Conservation (phyloP, 345 rosid species). For the Gossypium herbaceum region DNA sequence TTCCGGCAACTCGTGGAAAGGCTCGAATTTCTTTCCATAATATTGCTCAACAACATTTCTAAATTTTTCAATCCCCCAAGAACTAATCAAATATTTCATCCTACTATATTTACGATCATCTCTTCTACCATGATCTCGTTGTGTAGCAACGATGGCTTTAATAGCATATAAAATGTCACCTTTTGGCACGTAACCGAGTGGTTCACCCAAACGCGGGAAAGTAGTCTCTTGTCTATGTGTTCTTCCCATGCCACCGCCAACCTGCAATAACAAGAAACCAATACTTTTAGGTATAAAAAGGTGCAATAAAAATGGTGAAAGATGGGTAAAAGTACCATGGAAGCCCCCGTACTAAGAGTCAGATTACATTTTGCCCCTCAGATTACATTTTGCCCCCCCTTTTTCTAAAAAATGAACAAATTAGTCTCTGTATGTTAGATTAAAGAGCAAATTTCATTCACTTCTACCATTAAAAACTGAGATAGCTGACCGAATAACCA, state of each 20-base stretch:
- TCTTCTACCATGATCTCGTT: slow-evolving; percentile 92
- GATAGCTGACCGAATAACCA: no score
- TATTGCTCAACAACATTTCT: slow-evolving; percentile 80
- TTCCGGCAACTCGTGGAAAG: slow-evolving; percentile 70
- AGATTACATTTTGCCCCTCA: no score
- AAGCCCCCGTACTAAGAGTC: no score
- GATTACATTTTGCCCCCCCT: no score
- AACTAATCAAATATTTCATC: slow-evolving; percentile 86
- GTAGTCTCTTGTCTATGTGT: slow-evolving; percentile 85
- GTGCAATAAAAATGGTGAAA: not conserved
- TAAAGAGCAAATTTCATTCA: no score
- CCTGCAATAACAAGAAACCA: slow-evolving; percentile 41
- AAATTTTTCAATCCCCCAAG: slow-evolving; percentile 95
- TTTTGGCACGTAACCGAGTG: slow-evolving; percentile 86
- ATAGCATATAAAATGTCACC: slow-evolving; percentile 87
- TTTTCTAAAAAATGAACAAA: no score
- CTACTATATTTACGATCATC: slow-evolving; percentile 94
- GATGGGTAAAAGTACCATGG: no score
- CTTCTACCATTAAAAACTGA: no score
- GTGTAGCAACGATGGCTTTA: slow-evolving; percentile 93
- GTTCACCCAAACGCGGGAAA: slow-evolving; percentile 81
- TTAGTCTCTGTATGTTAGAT: no score
- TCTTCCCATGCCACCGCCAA: slow-evolving; percentile 99
- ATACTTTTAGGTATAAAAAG: not conserved
- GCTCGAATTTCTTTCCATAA: slow-evolving; percentile 88